These are phyloP conservation scores for Conringia planisiliqua DNA, from an alignment of 345 rosid genomes.

Conservation along the genomic window DNA sequence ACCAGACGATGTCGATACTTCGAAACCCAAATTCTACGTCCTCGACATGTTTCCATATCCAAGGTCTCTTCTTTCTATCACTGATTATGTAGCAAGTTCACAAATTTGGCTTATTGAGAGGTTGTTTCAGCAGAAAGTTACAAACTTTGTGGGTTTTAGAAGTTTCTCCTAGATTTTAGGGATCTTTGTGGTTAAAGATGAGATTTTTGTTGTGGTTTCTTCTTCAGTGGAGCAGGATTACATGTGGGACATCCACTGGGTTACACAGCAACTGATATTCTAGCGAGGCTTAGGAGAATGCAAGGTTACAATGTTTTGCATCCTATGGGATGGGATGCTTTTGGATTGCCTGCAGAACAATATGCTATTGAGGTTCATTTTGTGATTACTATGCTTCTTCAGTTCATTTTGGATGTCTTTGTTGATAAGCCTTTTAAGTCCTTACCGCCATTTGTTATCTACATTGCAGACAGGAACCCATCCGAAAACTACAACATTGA, in stretches of 20 bases:
- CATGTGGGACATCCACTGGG: conserved; percentile 98
- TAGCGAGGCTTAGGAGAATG: conserved; percentile 85
- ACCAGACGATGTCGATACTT: conserved; percentile 75
- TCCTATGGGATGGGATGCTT: conserved; percentile 99
- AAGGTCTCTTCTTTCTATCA: conserved; percentile 46
- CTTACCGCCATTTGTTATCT: background rate
- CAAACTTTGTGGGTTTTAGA: background rate
- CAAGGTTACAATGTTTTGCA: conserved; percentile 94
- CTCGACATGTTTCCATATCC: conserved; percentile 99
- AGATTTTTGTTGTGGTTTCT: background rate
- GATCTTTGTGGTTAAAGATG: conserved; percentile 7
- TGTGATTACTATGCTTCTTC: background rate
- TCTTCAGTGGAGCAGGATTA: conserved; percentile 88
- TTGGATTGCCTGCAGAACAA: conserved; percentile 97
- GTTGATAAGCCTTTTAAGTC: conserved; percentile 3
- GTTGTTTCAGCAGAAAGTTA: background rate
- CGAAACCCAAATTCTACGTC: conserved; percentile 89
- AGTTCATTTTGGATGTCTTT: background rate
- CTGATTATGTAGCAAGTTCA: background rate
- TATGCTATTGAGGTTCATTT: conserved; percentile 80
- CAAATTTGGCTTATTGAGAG: conserved; percentile 3
- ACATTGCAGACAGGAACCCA: conserved; percentile 81
- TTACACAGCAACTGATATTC: conserved; percentile 89
- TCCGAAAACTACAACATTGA: conserved; percentile 81
- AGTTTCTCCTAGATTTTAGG: background rate